A percentile compares a stretch with the other conserved stretches of the same genome.
Evolutionary conservation across 164 flowering plant species (phyloP).

Genomic region (Umbilicus rupestris): DNA sequence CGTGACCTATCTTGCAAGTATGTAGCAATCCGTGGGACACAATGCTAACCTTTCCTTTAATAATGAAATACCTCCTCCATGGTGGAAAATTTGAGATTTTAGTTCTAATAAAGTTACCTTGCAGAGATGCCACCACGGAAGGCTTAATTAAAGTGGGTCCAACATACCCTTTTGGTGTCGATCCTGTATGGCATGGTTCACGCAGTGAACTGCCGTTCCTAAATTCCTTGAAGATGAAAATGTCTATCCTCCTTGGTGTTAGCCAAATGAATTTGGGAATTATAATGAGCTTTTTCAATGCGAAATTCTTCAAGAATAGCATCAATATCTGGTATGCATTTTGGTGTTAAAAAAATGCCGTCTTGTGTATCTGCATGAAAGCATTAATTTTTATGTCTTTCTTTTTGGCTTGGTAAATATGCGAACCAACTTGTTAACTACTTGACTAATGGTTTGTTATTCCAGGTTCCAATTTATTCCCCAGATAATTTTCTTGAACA

Average conservation of each 20-base stretch:
- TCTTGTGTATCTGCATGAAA: no score
- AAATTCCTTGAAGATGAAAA: slow-evolving; percentile 98
- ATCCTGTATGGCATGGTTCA: slow-evolving; percentile 88
- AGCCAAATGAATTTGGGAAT: slow-evolving; percentile 99
- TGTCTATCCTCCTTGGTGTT: slow-evolving; percentile 96
- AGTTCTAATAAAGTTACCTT: slow-evolving; percentile 6
- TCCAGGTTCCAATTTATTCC: slow-evolving; percentile 94
- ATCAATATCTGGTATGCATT: slow-evolving; percentile 65
- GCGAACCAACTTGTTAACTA: background rate
- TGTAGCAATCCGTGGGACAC: background rate
- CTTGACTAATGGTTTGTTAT: slow-evolving; percentile 5
- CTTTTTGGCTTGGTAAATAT: no score
- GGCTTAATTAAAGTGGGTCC: slow-evolving; percentile 79
- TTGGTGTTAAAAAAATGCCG: background rate
- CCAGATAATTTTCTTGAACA: slow-evolving; percentile 82
- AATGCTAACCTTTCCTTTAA: background rate
- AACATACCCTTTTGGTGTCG: slow-evolving; percentile 92
- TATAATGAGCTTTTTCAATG: slow-evolving; percentile 82
- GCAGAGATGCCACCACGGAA: slow-evolving; percentile 63
- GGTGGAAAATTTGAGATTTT: background rate
- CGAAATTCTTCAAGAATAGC: slow-evolving; percentile 48
- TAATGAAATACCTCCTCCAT: background rate
- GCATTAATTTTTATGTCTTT: background rate
- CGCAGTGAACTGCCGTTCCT: slow-evolving; percentile 93
- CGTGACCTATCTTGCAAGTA: slow-evolving; percentile 89